These are phyloP conservation scores for Kuraishia borneana DNA, from an alignment of 805 yeast genomes.

Conservation along the genomic window DNA sequence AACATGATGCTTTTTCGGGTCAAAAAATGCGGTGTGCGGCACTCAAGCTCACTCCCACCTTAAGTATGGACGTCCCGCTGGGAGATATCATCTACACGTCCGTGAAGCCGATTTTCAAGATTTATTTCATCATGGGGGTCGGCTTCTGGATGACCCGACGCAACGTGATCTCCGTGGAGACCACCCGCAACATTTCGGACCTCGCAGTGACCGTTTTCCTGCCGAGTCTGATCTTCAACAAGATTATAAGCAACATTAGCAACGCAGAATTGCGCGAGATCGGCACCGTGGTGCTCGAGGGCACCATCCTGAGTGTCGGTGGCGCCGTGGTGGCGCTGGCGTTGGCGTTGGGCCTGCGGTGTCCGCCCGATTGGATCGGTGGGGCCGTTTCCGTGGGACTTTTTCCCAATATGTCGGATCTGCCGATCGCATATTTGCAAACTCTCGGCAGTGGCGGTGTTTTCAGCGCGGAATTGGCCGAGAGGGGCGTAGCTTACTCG, in stretches of 20 bases:
- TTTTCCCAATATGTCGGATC: slow-evolving; percentile 70
- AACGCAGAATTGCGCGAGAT: slow-evolving; percentile 59
- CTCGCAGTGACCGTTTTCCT: slow-evolving; percentile 56
- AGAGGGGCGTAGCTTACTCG: slow-evolving; percentile 74
- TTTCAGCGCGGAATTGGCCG: slow-evolving; percentile 48
- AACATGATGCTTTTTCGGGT: too few relatives aligned
- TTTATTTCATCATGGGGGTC: slow-evolving; percentile 55
- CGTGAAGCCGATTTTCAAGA: slow-evolving; percentile 79
- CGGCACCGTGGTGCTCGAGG: slow-evolving; percentile 50
- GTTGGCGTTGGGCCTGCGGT: slow-evolving; percentile 35
- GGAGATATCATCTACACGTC: slow-evolving; percentile 70
- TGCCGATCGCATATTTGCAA: slow-evolving; percentile 77
- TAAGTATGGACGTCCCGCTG: slow-evolving; percentile 14
- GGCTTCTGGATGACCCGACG: slow-evolving; percentile 57
- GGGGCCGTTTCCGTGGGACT: slow-evolving; percentile 65
- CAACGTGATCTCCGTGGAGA: slow-evolving; percentile 54
- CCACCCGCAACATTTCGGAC: slow-evolving; percentile 59
- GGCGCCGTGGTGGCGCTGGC: slow-evolving; percentile 33
- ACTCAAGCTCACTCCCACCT: not conserved
- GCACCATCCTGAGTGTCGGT: slow-evolving; percentile 27
- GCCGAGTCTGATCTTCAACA: slow-evolving; percentile 69
- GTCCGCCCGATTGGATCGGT: slow-evolving; percentile 68
- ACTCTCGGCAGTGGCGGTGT: slow-evolving; percentile 55
- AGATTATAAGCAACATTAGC: slow-evolving; percentile 55
- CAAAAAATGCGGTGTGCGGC: too few relatives aligned